Evolutionary conservation across 1,139 yeast species (phyloP).

Genomic region (Nematodospora anomalae): DNA sequence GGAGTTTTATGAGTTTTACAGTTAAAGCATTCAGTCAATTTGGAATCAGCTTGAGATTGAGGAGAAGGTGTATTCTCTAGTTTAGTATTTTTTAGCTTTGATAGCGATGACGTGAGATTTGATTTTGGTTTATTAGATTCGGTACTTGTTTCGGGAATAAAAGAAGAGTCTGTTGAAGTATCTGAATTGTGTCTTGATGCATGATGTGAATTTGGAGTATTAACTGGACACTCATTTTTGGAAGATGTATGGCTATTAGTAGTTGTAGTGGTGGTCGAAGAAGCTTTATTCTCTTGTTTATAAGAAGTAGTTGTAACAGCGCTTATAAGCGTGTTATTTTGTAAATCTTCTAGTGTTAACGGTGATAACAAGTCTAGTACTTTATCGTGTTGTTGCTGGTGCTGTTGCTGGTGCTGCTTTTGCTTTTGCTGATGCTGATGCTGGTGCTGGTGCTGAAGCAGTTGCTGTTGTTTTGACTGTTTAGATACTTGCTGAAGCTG

Average conservation of each 20-base stretch:
- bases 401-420: background rate
- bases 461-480: constrained; percentile 1
- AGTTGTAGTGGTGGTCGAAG: constrained; percentile 17
- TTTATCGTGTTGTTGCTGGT: constrained; percentile 9
- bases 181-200: constrained; percentile 6
- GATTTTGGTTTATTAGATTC: constrained; percentile 22
- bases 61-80: constrained; percentile 6
- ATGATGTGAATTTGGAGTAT: constrained; percentile 8
- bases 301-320: constrained; percentile 7
- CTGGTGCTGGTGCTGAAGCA: constrained; percentile 1
- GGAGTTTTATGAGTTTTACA: constrained; percentile 60
- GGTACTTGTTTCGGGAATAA: constrained; percentile 1
- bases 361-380: constrained; percentile 44
- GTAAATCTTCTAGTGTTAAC: constrained; percentile 37
- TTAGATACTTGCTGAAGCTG: background rate
- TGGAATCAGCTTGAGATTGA: constrained; percentile 8
- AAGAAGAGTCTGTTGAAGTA: constrained; percentile 8
- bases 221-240: constrained; percentile 10
- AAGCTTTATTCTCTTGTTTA: constrained; percentile 9
- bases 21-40: constrained; percentile 27
- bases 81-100: constrained; percentile 16
- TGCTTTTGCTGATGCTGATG: constrained; percentile 1
- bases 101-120: constrained; percentile 35
- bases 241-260: constrained; percentile 8
- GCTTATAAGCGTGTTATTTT: constrained; percentile 16